Evolutionary conservation across 768 basidiomycete genomes (phyloP).

Genomic region (Cystobasidium onofrii): DNA sequence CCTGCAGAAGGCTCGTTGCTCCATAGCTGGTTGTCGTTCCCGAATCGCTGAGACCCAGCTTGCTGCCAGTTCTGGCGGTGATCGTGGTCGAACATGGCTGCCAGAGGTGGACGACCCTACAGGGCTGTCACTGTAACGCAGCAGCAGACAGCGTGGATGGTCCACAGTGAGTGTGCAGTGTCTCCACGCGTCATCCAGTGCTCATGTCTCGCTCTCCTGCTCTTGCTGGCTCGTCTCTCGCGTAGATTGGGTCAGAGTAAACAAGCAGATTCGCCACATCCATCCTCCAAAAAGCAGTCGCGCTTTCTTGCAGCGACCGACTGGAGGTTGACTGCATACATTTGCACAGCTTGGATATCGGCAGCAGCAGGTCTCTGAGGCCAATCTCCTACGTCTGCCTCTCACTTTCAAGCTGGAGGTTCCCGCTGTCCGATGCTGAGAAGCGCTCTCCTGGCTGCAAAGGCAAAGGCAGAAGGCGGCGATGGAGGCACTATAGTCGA

Average conservation of each 20-base stretch:
- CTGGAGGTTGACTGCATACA: too few relatives aligned
- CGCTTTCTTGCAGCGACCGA: background rate
- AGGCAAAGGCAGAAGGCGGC: slow-evolving; percentile 6
- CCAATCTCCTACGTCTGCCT: too few relatives aligned
- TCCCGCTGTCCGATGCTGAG: slow-evolving; percentile 1
- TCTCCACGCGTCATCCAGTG: background rate
- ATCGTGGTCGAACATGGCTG: background rate
- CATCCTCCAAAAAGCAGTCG: background rate
- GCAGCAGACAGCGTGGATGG: background rate
- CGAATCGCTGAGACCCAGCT: background rate
- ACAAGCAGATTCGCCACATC: background rate
- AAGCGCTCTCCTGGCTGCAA: slow-evolving; percentile 22
- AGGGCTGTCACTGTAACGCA: background rate
- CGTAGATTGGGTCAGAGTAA: slow-evolving; percentile 8
- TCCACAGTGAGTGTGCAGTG: background rate
- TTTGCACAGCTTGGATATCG: background rate
- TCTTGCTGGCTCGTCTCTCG: background rate
- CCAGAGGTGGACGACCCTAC: background rate
- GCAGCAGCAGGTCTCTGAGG: background rate
- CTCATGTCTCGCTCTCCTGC: background rate
- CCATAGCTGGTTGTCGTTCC: background rate
- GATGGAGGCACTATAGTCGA: background rate
- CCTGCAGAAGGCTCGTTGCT: background rate
- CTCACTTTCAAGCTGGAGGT: too few relatives aligned
- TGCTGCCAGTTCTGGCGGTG: background rate